Conservation (phyloP, 2,329 filamentous ascomycete species). For the Colletotrichum acutatum region DNA sequence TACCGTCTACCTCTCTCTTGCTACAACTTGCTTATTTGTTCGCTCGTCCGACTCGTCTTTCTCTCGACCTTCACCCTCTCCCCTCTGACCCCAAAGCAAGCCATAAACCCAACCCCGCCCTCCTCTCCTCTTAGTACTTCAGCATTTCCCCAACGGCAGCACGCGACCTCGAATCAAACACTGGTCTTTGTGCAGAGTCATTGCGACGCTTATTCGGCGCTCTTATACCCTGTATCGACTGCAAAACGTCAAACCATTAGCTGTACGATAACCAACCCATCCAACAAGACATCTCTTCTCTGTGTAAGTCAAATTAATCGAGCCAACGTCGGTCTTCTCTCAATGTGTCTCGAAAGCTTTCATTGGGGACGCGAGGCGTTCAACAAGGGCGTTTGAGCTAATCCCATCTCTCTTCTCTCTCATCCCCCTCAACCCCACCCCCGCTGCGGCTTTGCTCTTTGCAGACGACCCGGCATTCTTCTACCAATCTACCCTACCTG, state of each 20-base stretch:
- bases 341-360: conserved; percentile 26
- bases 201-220: background rate
- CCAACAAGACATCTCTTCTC: background rate
- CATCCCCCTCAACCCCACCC: conserved; percentile 10
- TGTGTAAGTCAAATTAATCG: conserved; percentile 13
- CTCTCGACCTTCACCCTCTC: background rate
- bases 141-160: background rate
- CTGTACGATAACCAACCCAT: background rate
- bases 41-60: background rate
- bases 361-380: conserved; percentile 34
- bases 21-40: conserved; percentile 13
- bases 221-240: background rate
- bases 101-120: conserved; percentile 3
- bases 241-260: background rate
- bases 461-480: background rate
- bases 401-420: background rate
- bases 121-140: background rate
- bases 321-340: conserved; percentile 6
- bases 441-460: conserved; percentile 27
- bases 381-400: conserved; percentile 29
- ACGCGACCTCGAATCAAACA: conserved; percentile 2
- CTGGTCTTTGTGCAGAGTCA: background rate
- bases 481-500: background rate
- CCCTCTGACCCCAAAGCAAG: background rate
- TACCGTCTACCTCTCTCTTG: background rate